Conservation (phyloP, 176 grass and related monocot species). For the Rhynchospora tenuis region DNA sequence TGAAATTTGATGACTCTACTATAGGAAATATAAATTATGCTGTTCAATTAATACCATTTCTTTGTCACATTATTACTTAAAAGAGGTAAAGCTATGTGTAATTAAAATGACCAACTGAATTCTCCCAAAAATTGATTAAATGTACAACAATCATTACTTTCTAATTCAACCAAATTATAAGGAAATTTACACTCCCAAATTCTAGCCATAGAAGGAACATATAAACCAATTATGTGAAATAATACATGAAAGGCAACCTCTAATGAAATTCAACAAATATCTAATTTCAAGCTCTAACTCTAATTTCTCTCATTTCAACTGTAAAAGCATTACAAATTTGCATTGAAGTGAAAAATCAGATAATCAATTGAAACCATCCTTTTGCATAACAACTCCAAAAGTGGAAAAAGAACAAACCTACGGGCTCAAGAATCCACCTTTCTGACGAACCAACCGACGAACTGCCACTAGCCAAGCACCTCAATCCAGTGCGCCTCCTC, state of each 20-base stretch:
- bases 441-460: slow-evolving; percentile 15
- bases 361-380: not conserved
- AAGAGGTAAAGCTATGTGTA: not conserved
- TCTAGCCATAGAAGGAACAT: too few relatives aligned
- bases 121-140: too few relatives aligned
- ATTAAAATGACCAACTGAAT: too few relatives aligned
- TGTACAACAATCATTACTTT: too few relatives aligned
- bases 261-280: too few relatives aligned
- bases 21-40: not conserved
- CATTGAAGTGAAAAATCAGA: not conserved
- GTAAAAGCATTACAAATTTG: too few relatives aligned
- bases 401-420: slow-evolving; percentile 26
- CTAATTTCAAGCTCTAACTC: too few relatives aligned
- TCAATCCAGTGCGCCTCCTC: slow-evolving; percentile 10
- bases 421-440: slow-evolving; percentile 57
- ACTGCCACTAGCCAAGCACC: slow-evolving; percentile 10
- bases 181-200: too few relatives aligned
- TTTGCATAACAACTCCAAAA: not conserved
- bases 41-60: not conserved
- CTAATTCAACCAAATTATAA: too few relatives aligned
- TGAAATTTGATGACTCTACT: not conserved
- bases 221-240: too few relatives aligned
- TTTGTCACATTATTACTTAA: not conserved
- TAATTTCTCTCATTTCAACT: too few relatives aligned
- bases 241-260: too few relatives aligned